Conservation (phyloP, 208 protist genomes). For the Acanthamoeba triangularis region DNA sequence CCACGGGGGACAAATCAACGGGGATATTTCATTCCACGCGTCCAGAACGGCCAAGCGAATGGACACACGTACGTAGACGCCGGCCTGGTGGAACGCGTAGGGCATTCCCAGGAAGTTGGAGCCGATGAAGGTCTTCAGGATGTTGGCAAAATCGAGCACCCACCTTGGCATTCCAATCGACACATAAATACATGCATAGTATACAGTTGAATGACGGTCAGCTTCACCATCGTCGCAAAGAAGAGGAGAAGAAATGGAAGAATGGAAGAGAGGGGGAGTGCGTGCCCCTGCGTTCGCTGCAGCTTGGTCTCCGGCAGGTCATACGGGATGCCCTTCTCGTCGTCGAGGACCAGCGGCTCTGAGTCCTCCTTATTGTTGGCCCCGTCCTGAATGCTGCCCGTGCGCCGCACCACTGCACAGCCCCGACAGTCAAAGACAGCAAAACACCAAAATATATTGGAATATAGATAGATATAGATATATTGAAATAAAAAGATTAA, state of each 20-base stretch:
- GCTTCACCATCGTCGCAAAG: too few species aligned
- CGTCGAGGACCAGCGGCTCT: neutral
- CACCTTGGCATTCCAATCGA: neutral
- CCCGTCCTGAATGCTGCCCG: neutral
- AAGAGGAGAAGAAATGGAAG: neutral
- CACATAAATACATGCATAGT: too few species aligned
- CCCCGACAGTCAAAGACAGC: too few species aligned
- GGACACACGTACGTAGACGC: constrained; percentile 35
- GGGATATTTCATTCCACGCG: neutral
- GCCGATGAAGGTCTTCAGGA: constrained; percentile 69
- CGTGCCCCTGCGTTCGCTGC: neutral
- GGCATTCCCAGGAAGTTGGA: constrained; percentile 73
- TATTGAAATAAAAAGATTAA: too few species aligned
- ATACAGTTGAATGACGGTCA: too few species aligned
- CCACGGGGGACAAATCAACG: too few species aligned
- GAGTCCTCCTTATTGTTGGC: neutral
- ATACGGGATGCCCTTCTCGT: neutral
- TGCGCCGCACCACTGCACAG: neutral
- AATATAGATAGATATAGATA: too few species aligned
- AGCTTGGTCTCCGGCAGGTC: neutral
- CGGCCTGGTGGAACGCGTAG: constrained; percentile 58
- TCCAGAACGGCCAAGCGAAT: neutral
- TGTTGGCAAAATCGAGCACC: constrained; percentile 67
- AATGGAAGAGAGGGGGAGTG: neutral
- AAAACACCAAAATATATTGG: too few species aligned